phyloP scores from a whole-genome alignment of 345 rosid species.

The Eucalyptus pumila region DNA sequence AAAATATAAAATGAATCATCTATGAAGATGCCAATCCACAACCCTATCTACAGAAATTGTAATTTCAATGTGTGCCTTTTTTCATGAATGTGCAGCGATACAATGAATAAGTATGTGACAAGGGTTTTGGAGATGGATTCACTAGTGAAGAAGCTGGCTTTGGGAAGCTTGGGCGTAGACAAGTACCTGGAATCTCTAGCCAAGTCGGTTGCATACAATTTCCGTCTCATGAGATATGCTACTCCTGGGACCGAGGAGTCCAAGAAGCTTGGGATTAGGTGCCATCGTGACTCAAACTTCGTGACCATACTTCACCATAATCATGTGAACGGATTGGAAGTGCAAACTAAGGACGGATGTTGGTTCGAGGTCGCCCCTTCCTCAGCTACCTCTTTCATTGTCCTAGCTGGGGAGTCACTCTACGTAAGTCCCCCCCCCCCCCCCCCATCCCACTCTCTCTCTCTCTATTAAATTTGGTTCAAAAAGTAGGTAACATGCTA shows the following conservation, averaged over 20 bases:
- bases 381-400: not conserved
- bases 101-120: not conserved
- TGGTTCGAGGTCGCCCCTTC: not conserved
- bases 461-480: not conserved
- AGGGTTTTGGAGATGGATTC: not conserved
- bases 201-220: not conserved
- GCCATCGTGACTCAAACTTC: not conserved
- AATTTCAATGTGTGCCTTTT: not conserved
- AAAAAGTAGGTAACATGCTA: not conserved
- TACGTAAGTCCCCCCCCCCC: not conserved
- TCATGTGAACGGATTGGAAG: not conserved
- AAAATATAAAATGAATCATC: not conserved
- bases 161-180: not conserved
- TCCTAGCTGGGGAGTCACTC: not conserved
- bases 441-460: not conserved
- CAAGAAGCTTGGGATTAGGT: not conserved
- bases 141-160: not conserved
- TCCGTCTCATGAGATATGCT: not conserved
- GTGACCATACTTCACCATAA: conserved; percentile 1
- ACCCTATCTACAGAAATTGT: not conserved
- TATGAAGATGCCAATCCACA: not conserved
- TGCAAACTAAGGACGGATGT: not conserved
- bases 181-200: not conserved
- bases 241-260: not conserved
- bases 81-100: not conserved